Evolutionary conservation across 1,284 basidiomycete species (phyloP).

Genomic region (Apiotrichum montevideense): DNA sequence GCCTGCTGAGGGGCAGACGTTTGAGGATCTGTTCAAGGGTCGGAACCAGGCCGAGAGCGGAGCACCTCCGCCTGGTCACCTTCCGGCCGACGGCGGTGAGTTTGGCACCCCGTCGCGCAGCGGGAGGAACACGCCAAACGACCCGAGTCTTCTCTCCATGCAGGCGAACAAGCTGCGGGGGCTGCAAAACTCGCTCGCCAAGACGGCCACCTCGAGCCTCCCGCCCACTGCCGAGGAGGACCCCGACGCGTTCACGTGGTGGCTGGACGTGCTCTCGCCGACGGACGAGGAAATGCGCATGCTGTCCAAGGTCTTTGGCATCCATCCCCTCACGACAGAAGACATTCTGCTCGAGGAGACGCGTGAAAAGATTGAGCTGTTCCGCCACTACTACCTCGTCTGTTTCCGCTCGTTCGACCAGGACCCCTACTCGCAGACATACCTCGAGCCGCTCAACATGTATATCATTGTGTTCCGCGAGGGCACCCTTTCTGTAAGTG

Average conservation of each 20-base stretch:
- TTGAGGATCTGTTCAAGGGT: conserved; percentile 75
- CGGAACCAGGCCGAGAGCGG: conserved; percentile 9
- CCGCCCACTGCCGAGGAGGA: conserved; percentile 19
- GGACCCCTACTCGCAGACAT: conserved; percentile 93
- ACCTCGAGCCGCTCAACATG: conserved; percentile 98
- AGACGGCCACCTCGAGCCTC: neutral
- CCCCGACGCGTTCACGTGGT: conserved; percentile 82
- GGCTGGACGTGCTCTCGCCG: conserved; percentile 90
- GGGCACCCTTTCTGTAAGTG: conserved; percentile 80
- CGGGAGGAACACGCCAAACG: conserved; percentile 15
- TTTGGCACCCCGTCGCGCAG: neutral
- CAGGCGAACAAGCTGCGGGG: conserved; percentile 1
- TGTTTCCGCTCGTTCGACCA: conserved; percentile 99
- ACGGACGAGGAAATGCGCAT: conserved; percentile 99
- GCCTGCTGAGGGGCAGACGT: conserved; percentile 86
- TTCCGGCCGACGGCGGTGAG: neutral
- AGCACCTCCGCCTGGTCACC: neutral
- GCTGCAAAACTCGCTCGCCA: conserved; percentile 3
- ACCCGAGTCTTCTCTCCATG: conserved; percentile 10
- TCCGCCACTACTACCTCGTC: conserved; percentile 97
- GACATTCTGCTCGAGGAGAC: conserved; percentile 99
- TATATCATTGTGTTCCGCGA: conserved; percentile 99
- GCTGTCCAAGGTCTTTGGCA: conserved; percentile 88
- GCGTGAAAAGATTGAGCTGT: conserved; percentile 98
- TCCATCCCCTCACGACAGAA: conserved; percentile 97